Conservation (phyloP, 2,329 filamentous ascomycete genomes). For the Cadophora sp. region DNA sequence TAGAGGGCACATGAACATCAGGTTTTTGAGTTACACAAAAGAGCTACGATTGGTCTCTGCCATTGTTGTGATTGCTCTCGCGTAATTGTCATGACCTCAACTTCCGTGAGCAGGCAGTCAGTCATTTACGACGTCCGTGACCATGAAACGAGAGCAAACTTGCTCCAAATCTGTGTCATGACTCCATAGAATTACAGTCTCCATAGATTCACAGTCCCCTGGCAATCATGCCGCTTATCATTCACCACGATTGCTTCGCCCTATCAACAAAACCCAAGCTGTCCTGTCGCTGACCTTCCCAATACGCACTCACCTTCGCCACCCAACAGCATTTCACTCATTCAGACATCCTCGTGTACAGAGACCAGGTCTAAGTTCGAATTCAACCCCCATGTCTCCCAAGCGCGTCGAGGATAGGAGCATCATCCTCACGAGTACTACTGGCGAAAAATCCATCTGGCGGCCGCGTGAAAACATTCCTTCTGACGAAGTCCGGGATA, state of each 20-base stretch:
- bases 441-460: conserved; percentile 4
- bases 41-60: too few relatives aligned
- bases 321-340: background rate
- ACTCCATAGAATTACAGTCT: background rate
- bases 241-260: background rate
- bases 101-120: background rate
- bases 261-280: background rate
- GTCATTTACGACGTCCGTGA: background rate
- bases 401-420: background rate
- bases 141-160: background rate
- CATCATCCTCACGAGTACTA: background rate
- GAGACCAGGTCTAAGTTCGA: background rate
- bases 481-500: background rate
- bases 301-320: background rate
- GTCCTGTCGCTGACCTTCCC: background rate
- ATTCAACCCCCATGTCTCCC: background rate
- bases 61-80: conserved; percentile 9
- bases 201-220: background rate
- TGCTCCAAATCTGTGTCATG: background rate
- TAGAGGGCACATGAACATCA: too few relatives aligned
- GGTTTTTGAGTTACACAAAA: too few relatives aligned
- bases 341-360: background rate
- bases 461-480: conserved; percentile 7
- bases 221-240: background rate
- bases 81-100: background rate